phyloP scores from a whole-genome alignment of 2,329 filamentous ascomycete genomes.

The Xylariaceae sp. region DNA sequence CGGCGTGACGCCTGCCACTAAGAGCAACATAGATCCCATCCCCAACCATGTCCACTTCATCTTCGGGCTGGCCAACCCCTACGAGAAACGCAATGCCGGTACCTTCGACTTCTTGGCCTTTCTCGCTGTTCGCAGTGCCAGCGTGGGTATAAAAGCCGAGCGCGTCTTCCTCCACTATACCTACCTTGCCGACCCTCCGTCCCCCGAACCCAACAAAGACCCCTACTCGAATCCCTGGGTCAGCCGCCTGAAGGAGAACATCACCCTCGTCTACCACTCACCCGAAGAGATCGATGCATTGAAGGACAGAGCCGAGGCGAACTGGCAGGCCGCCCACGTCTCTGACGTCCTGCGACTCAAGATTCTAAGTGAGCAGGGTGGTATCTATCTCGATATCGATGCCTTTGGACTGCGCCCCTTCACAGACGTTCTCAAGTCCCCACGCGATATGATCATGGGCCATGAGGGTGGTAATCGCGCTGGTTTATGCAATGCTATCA shows the following conservation, averaged over 20 bases:
- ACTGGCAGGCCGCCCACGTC: conserved; percentile 35
- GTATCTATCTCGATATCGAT: conserved; percentile 38
- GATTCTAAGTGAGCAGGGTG: conserved; percentile 34
- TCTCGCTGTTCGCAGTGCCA: conserved; percentile 36
- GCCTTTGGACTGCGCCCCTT: conserved; percentile 35
- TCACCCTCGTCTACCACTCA: conserved; percentile 36
- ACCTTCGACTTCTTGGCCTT: conserved; percentile 39
- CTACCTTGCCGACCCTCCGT: conserved; percentile 35
- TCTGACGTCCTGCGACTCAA: conserved; percentile 36
- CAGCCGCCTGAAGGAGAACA: conserved; percentile 30
- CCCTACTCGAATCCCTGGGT: conserved; percentile 38
- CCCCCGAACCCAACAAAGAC: conserved; percentile 29
- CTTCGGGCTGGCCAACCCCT: conserved; percentile 36
- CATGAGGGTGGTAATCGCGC: conserved; percentile 38
- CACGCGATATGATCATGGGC: conserved; percentile 33
- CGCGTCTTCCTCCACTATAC: conserved; percentile 37
- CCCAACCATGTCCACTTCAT: conserved; percentile 40
- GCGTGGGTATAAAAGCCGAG: conserved; percentile 36
- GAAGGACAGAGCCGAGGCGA: conserved; percentile 28
- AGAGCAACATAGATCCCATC: conserved; percentile 26
- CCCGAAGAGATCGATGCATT: conserved; percentile 27
- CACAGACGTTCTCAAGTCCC: conserved; percentile 28
- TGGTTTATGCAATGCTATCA: conserved; percentile 39
- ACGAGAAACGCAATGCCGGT: conserved; percentile 28
- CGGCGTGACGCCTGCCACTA: conserved; percentile 20